phyloP scores from a whole-genome alignment of 345 rosid genomes.

The Populus deltoides region DNA sequence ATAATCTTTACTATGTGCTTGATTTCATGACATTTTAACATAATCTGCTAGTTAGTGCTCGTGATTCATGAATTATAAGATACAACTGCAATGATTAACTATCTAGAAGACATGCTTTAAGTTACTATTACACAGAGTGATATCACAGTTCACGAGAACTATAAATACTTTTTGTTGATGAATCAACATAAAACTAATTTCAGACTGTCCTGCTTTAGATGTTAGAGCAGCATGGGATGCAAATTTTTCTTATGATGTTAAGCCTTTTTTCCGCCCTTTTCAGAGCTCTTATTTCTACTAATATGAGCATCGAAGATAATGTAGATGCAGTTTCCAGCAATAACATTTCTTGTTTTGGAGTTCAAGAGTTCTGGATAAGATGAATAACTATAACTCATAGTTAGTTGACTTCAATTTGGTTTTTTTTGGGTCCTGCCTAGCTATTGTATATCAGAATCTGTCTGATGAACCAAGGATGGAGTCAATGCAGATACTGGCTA shows the following conservation, averaged over 20 bases:
- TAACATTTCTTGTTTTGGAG: neutral
- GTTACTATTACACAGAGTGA: neutral
- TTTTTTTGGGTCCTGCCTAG: neutral
- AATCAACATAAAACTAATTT: neutral
- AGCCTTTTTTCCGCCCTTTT: neutral
- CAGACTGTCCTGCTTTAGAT: neutral
- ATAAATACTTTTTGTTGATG: neutral
- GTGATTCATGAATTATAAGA: neutral
- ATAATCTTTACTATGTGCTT: neutral
- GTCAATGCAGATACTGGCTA: neutral
- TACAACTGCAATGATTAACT: too few relatives aligned
- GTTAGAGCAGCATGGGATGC: neutral
- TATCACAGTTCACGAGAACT: neutral
- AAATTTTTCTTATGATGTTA: neutral
- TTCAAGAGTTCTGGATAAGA: neutral
- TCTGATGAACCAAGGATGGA: neutral
- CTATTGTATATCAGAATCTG: neutral
- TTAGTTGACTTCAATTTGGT: neutral
- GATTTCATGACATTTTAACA: neutral
- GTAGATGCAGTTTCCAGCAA: neutral
- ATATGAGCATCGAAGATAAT: neutral
- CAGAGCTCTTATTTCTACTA: neutral
- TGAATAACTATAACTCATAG: neutral
- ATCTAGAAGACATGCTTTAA: neutral
- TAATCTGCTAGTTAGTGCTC: neutral